Evolutionary conservation across 2,329 filamentous ascomycete species (phyloP), one percentile per base, ranked within the genome.

Genomic region (Tolypocladium inflatum): DNA sequence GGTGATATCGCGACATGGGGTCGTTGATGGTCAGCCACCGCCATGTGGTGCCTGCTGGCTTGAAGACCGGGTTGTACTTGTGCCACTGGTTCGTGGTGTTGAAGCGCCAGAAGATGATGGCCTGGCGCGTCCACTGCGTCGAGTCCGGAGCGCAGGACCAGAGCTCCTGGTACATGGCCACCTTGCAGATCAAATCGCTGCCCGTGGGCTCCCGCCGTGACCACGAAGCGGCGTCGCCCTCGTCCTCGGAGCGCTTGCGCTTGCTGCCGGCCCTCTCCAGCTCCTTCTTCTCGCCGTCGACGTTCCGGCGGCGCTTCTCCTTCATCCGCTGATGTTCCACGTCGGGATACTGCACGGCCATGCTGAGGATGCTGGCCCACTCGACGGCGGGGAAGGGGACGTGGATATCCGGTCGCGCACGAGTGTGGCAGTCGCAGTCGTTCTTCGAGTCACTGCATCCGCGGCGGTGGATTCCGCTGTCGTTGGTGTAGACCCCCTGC

Each of bases 111-210:
- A 87, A 76, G 57, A 87, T 76, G 58, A 86, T 79, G 39, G 76
- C 79, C 55, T 83, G 80, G n/a, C 82, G 79, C 11, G 74, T 78
- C 80, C 82, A 86, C 63, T 73, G 69, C 52, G 67, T 68, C 19
- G 71, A 73, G 58, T 76, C 75, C 7, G 78, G 78, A 4, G 80
- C 70, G 61, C 73, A 73, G 4, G 82, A 86, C 78, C 80, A 85
- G 41, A 87, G 76, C 73, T 87, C 84, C 68, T 87, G 84, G 68
- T 85, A 83, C 84, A 87, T 87, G 67, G 82, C 82, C 52, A 86
- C 82, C 68, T 80, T 80, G 62, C 79, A 76, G 55, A 86, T 77
- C 58, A 85, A 75, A 50, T 85, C 81, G 65, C 80, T 80, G 62
- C 80, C 78, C 1, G 79, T 78, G 26, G 66, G 67, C 58, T 75